Evolutionary conservation across 1,284 basidiomycete genomes (phyloP).

Genomic region (Cryptococcus deneoformans): DNA sequence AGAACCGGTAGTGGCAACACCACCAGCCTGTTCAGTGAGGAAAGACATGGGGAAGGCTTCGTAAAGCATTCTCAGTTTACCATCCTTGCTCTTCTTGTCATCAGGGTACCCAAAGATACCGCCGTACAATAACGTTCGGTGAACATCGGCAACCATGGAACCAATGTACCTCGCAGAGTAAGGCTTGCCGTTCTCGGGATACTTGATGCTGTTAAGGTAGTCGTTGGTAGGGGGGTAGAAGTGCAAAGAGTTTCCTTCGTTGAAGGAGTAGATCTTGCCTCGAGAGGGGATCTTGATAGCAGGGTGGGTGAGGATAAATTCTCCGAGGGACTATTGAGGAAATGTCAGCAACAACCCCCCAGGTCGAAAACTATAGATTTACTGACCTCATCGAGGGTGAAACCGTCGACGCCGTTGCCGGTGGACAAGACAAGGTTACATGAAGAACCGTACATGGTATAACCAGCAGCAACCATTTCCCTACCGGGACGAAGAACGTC

Average conservation of each 20-base stretch:
- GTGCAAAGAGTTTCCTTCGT: slow-evolving; percentile 96
- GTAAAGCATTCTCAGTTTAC: slow-evolving; percentile 89
- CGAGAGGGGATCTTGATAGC: slow-evolving; percentile 90
- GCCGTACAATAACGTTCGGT: slow-evolving; percentile 94
- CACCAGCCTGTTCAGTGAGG: slow-evolving; percentile 94
- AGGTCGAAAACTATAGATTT: background rate
- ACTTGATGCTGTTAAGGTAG: slow-evolving; percentile 96
- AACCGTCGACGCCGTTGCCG: slow-evolving; percentile 95
- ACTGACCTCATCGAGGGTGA: slow-evolving; percentile 82
- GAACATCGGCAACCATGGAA: slow-evolving; percentile 81
- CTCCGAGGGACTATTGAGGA: slow-evolving; percentile 65
- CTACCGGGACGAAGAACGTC: slow-evolving; percentile 93
- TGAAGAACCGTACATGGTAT: slow-evolving; percentile 98
- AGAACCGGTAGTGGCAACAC: slow-evolving; percentile 90
- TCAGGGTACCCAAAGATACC: slow-evolving; percentile 99
- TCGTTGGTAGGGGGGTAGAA: slow-evolving; percentile 82
- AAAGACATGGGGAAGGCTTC: slow-evolving; percentile 99
- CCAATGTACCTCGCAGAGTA: slow-evolving; percentile 97
- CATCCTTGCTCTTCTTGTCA: slow-evolving; percentile 93
- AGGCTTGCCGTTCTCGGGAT: slow-evolving; percentile 65
- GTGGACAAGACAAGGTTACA: slow-evolving; percentile 96
- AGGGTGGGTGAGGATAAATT: slow-evolving; percentile 99
- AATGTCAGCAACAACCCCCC: background rate
- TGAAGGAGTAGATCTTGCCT: slow-evolving; percentile 99
- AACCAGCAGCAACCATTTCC: slow-evolving; percentile 98